phyloP scores from a whole-genome alignment of 2,329 filamentous ascomycete species.

The Ophiostoma tasmaniense region DNA sequence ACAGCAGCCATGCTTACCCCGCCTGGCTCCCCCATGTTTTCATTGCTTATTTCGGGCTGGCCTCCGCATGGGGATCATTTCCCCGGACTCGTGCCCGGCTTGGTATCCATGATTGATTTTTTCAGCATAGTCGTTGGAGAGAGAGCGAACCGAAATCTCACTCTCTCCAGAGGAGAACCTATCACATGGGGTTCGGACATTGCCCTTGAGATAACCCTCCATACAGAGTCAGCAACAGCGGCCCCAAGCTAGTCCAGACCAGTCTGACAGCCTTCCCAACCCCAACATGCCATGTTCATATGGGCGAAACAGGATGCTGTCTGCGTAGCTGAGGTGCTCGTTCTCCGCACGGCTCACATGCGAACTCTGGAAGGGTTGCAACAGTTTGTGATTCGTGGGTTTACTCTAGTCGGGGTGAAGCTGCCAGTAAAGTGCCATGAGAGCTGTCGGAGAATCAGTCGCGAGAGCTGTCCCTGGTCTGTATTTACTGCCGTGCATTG shows the following conservation, averaged over 20 bases:
- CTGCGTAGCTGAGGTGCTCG: not conserved
- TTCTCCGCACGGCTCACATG: conserved; percentile 1
- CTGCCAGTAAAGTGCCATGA: not conserved
- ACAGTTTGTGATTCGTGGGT: not conserved
- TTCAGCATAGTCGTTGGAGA: not conserved
- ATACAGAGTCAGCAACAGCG: not conserved
- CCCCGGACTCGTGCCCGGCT: not conserved
- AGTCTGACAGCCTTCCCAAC: not conserved
- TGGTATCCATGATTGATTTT: not conserved
- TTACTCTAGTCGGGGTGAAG: not conserved
- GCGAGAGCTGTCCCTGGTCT: not conserved
- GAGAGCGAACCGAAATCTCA: not conserved
- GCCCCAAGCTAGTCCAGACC: not conserved
- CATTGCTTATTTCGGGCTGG: not conserved
- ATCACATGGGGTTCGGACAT: not conserved
- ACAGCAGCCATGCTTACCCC: not conserved
- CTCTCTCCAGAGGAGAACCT: not conserved
- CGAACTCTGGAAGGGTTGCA: not conserved
- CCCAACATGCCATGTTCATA: too few relatives aligned
- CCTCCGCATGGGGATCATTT: not conserved
- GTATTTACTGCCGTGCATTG: not conserved
- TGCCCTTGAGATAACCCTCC: not conserved
- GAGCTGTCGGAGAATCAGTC: not conserved
- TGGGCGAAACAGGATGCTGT: not conserved
- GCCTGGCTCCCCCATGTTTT: not conserved